phyloP scores from a whole-genome alignment of 257 asterid genomes.

The Scutellaria barbata region DNA sequence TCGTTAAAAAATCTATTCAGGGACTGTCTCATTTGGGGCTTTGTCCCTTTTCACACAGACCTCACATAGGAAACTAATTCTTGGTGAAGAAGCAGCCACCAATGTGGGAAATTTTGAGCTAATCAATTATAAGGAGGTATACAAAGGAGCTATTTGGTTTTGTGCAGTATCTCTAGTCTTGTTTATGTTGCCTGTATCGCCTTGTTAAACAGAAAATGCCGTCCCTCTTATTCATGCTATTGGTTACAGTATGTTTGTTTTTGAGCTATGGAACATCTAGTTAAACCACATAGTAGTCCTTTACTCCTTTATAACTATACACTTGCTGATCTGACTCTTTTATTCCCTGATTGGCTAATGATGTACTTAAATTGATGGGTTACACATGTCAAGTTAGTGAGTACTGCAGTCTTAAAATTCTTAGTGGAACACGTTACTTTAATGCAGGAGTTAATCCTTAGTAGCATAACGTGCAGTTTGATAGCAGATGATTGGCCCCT shows the following conservation, averaged over 20 bases:
- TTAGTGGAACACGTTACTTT: no score
- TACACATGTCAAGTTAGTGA: no score
- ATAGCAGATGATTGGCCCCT: no score
- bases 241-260: background rate
- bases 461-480: no score
- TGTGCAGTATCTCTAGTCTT: constrained; percentile 24
- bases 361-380: no score
- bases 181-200: background rate
- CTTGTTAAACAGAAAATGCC: background rate
- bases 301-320: background rate
- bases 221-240: constrained; percentile 6
- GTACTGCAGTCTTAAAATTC: no score
- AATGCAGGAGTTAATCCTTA: no score
- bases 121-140: constrained; percentile 33
- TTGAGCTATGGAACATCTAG: constrained; percentile 22
- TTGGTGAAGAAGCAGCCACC: constrained; percentile 37
- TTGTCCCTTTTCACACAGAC: constrained; percentile 26
- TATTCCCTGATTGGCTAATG: background rate
- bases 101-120: constrained; percentile 25
- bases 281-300: constrained; percentile 13
- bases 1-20: constrained; percentile 14
- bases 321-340: background rate
- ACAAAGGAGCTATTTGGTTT: constrained; percentile 21
- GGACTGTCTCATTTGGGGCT: constrained; percentile 28
- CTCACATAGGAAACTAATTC: constrained; percentile 29